A percentile compares a stretch with the other conserved stretches of the same genome.
Conservation (phyloP, 306 rosid genomes). For the Dalbergia cultrata region DNA sequence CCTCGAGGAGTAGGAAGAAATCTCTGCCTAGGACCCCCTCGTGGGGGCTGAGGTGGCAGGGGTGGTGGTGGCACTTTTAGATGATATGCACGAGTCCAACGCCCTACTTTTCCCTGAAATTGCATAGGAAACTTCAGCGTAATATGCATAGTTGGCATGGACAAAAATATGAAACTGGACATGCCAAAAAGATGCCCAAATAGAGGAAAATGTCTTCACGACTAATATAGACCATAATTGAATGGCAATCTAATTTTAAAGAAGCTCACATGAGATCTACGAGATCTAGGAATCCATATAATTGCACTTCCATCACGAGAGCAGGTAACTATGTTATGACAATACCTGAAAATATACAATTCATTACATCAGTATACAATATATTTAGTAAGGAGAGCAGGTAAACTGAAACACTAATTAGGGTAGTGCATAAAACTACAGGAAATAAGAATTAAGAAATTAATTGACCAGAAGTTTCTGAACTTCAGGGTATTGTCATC, state of each 20-base stretch:
- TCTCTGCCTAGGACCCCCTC: constrained; percentile 95
- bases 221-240: constrained; percentile 44
- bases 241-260: constrained; percentile 32
- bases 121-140: constrained; percentile 25
- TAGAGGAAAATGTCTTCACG: constrained; percentile 31
- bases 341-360: constrained; percentile 67
- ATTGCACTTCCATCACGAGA: constrained; percentile 98
- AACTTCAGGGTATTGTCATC: constrained; percentile 76
- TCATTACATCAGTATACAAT: constrained; percentile 40
- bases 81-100: constrained; percentile 95
- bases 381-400: constrained; percentile 38
- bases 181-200: constrained; percentile 28
- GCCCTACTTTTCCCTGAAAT: constrained; percentile 83
- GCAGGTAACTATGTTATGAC: constrained; percentile 93
- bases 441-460: constrained; percentile 37
- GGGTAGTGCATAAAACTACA: constrained; percentile 28
- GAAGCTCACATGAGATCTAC: constrained; percentile 86
- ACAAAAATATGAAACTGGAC: constrained; percentile 34
- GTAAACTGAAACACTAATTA: constrained; percentile 34
- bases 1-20: constrained; percentile 92
- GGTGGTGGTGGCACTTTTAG: constrained; percentile 95
- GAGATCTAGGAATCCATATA: constrained; percentile 94
- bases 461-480: constrained; percentile 74
- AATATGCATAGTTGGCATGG: constrained; percentile 15
- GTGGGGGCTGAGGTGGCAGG: constrained; percentile 87